These are phyloP conservation scores for Smittium culicis DNA, from an alignment of 371 early-diverging fungal species.

Conservation along the genomic window DNA sequence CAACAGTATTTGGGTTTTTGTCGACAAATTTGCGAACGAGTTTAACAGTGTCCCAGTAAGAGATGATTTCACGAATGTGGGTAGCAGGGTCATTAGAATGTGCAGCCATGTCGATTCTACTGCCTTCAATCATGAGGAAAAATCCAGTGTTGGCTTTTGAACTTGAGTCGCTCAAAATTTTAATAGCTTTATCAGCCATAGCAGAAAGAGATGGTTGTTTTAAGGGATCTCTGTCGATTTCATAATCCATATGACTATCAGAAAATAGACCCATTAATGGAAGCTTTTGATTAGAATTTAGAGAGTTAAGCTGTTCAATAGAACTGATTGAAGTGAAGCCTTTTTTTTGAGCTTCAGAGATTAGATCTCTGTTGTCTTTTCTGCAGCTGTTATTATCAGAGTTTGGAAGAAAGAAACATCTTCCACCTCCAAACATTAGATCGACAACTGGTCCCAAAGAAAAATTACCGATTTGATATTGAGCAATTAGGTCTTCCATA, in stretches of 20 bases:
- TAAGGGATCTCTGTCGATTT: conserved; percentile 59
- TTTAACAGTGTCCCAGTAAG: conserved; percentile 65
- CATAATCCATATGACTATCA: conserved; percentile 68
- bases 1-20: conserved; percentile 52
- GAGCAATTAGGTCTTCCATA: conserved; percentile 64
- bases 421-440: conserved; percentile 81
- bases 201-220: conserved; percentile 67
- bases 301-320: conserved; percentile 39
- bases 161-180: conserved; percentile 38
- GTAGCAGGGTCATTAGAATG: conserved; percentile 78
- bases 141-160: conserved; percentile 48
- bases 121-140: conserved; percentile 92
- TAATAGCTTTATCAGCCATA: conserved; percentile 67
- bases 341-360: conserved; percentile 34
- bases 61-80: conserved; percentile 78
- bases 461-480: conserved; percentile 65
- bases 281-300: conserved; percentile 31
- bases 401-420: conserved; percentile 66
- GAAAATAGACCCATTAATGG: conserved; percentile 68
- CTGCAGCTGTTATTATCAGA: conserved; percentile 45
- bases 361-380: conserved; percentile 45
- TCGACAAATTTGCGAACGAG: conserved; percentile 60
- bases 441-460: conserved; percentile 58
- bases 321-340: conserved; percentile 42
- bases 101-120: conserved; percentile 49